phyloP scores from a whole-genome alignment of 768 basidiomycete species.

The Russula emetica region DNA sequence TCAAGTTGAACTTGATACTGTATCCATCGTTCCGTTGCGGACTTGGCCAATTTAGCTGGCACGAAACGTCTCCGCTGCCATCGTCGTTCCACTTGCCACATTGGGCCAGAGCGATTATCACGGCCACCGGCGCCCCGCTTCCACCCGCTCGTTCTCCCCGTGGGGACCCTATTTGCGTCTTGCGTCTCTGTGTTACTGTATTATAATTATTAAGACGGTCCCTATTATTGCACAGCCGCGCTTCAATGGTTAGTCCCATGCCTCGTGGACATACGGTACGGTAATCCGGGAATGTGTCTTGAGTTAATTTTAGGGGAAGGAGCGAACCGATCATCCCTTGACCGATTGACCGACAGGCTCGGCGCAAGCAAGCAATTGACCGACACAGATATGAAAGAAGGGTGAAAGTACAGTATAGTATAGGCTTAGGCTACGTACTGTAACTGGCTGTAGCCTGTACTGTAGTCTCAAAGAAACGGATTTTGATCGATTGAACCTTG shows the following conservation, averaged over 20 bases:
- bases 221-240: not conserved
- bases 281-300: not conserved
- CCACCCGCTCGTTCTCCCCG: too few species aligned
- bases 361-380: not conserved
- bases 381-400: not conserved
- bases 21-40: too few species aligned
- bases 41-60: not conserved
- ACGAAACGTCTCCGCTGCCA: not conserved
- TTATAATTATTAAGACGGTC: too few species aligned
- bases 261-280: not conserved
- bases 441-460: too few species aligned
- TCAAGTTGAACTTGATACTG: too few species aligned
- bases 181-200: too few species aligned
- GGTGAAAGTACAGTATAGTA: not conserved
- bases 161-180: not conserved
- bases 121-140: not conserved
- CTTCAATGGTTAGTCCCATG: not conserved
- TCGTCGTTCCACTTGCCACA: not conserved
- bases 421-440: too few species aligned
- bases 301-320: not conserved
- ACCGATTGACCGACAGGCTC: not conserved
- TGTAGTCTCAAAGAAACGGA: not conserved
- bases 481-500: constrained; percentile 12
- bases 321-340: not conserved
- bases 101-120: not conserved